These are phyloP conservation scores for Kodamaea neixiangensis DNA, from an alignment of 805 yeast species.

Conservation along the genomic window DNA sequence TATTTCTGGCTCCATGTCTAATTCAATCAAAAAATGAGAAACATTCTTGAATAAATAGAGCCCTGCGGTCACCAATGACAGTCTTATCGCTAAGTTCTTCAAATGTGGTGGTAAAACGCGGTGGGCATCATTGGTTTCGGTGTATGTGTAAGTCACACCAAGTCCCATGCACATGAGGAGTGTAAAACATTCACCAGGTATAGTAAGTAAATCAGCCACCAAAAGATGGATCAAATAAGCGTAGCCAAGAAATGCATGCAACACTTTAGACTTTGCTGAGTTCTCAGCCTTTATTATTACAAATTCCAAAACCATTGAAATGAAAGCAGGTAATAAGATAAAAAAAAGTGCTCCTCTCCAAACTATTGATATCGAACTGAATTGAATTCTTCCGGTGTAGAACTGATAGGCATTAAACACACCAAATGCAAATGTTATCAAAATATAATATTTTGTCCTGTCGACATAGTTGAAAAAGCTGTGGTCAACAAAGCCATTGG, in stretches of 20 bases:
- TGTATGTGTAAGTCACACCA: slow-evolving; percentile 33
- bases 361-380: slow-evolving; percentile 30
- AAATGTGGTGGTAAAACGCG: slow-evolving; percentile 22
- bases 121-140: slow-evolving; percentile 22
- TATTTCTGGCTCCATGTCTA: neutral
- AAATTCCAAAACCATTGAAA: neutral
- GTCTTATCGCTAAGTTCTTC: neutral
- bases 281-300: slow-evolving; percentile 12
- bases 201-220: slow-evolving; percentile 8
- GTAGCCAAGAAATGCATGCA: neutral
- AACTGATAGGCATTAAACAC: slow-evolving; percentile 26
- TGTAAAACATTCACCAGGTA: slow-evolving; percentile 14
- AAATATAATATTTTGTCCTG: slow-evolving; percentile 11
- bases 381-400: slow-evolving; percentile 23
- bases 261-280: slow-evolving; percentile 10
- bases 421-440: slow-evolving; percentile 23
- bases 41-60: neutral
- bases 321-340: slow-evolving; percentile 22
- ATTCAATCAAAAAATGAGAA: too few relatives aligned
- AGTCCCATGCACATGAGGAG: slow-evolving; percentile 37
- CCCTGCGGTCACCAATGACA: neutral
- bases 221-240: neutral
- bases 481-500: slow-evolving; percentile 26
- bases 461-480: slow-evolving; percentile 9
- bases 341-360: slow-evolving; percentile 29